These are phyloP conservation scores for Alternaria metachromatica DNA, from an alignment of 2,329 filamentous ascomycete species.

Conservation along the genomic window DNA sequence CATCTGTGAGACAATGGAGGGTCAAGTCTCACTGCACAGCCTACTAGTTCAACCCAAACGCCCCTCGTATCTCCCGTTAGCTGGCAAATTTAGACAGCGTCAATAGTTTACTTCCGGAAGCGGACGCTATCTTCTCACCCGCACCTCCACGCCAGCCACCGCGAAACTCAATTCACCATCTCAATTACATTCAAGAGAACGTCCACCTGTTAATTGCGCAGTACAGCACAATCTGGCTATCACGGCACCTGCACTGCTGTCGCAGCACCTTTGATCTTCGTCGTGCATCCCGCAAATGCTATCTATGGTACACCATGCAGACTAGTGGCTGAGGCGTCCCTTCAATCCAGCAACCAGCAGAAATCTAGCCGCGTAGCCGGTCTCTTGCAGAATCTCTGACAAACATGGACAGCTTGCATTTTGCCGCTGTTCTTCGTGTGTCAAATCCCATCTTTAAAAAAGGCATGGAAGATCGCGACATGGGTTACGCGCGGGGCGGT, in stretches of 20 bases:
- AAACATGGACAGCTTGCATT: not conserved
- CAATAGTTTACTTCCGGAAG: conserved; percentile 9
- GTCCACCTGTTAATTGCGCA: not conserved
- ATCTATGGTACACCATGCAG: not conserved
- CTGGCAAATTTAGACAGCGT: conserved; percentile 5
- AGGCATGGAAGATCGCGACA: conserved; percentile 8
- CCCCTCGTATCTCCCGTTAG: conserved; percentile 2
- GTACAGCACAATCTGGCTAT: not conserved
- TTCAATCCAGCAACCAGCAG: conserved; percentile 1
- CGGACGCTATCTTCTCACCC: not conserved
- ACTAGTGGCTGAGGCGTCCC: not conserved
- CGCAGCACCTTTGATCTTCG: conserved; percentile 5
- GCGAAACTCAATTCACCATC: not conserved
- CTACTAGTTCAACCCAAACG: not conserved
- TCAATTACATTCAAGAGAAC: not conserved
- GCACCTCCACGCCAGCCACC: not conserved
- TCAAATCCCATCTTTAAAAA: not conserved
- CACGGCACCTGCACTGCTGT: not conserved
- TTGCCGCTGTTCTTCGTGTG: not conserved
- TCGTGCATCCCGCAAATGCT: conserved; percentile 9
- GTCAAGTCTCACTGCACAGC: not conserved
- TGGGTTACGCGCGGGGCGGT: not conserved
- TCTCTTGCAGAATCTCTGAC: not conserved
- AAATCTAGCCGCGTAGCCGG: not conserved
- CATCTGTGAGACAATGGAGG: not conserved